phyloP scores from a whole-genome alignment of 306 rosid species.

The Echinosophora koreensis region DNA sequence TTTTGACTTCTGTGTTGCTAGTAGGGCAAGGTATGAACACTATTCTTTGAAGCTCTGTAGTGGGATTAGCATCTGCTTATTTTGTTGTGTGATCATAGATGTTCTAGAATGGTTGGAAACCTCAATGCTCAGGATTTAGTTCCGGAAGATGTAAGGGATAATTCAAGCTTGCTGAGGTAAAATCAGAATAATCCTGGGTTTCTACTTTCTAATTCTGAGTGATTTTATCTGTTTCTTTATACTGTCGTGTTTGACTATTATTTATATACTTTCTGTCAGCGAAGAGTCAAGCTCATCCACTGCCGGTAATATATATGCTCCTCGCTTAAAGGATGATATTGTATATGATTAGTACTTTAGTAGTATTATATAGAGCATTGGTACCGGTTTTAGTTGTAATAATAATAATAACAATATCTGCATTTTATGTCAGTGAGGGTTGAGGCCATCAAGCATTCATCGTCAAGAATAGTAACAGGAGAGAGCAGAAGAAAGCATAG shows the following conservation, averaged over 20 bases:
- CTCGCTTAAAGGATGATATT: constrained; percentile 1
- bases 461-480: constrained; percentile 50
- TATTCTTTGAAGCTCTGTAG: constrained; percentile 28
- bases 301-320: constrained; percentile 63
- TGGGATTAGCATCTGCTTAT: constrained; percentile 34
- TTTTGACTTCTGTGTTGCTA: constrained; percentile 50
- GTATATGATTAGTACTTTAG: constrained; percentile 12
- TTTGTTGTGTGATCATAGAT: constrained; percentile 50
- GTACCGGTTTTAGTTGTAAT: constrained; percentile 32
- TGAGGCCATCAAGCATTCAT: constrained; percentile 54
- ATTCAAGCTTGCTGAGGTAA: constrained; percentile 79
- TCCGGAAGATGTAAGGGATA: constrained; percentile 73
- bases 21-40: constrained; percentile 63
- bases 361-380: constrained; percentile 1
- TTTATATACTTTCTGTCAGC: constrained; percentile 59
- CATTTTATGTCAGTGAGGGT: constrained; percentile 64
- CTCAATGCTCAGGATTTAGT: constrained; percentile 53
- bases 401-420: constrained; percentile 16
- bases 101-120: constrained; percentile 51
- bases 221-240: constrained; percentile 23
- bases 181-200: constrained; percentile 35
- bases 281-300: constrained; percentile 88
- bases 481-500: constrained; percentile 56
- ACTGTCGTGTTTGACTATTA: constrained; percentile 41
- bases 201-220: too few species aligned